Evolutionary conservation across 2,329 filamentous ascomycete species (phyloP).

Genomic region (Monilinia aucupariae): DNA sequence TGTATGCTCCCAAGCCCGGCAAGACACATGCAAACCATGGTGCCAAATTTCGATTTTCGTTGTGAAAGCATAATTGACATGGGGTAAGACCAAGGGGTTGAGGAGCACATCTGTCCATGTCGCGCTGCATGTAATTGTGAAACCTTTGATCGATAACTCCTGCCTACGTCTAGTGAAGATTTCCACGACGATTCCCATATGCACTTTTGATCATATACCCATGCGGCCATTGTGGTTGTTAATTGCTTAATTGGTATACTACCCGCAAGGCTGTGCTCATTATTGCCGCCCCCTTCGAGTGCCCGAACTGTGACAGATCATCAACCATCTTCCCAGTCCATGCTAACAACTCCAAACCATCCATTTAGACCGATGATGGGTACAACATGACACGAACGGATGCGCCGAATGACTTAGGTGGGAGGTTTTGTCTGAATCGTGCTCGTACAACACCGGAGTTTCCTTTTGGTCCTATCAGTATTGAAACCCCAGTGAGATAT

Average conservation of each 20-base stretch:
- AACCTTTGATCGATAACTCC: constrained; percentile 12
- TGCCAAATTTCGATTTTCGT: constrained; percentile 7
- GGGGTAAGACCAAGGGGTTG: neutral
- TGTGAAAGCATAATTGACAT: constrained; percentile 7
- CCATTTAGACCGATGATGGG: constrained; percentile 86
- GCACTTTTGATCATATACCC: constrained; percentile 15
- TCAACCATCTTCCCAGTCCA: constrained; percentile 54
- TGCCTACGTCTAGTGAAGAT: constrained; percentile 14
- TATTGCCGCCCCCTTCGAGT: constrained; percentile 45
- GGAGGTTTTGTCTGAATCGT: constrained; percentile 94
- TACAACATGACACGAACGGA: constrained; percentile 97
- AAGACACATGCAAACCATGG: neutral
- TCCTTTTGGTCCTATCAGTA: constrained; percentile 51
- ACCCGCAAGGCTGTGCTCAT: constrained; percentile 48
- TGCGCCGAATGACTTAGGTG: constrained; percentile 92
- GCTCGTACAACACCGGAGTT: constrained; percentile 98
- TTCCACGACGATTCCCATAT: constrained; percentile 20
- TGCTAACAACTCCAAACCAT: constrained; percentile 44
- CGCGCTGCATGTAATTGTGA: constrained; percentile 11
- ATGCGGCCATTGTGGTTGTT: constrained; percentile 28
- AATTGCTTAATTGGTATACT: constrained; percentile 49
- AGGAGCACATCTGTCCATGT: constrained; percentile 3
- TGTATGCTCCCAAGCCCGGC: neutral
- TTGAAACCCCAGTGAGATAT: neutral
- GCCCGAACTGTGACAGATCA: constrained; percentile 55